Evolutionary conservation across 306 rosid species (phyloP).

Genomic region (Glycine latifolia): DNA sequence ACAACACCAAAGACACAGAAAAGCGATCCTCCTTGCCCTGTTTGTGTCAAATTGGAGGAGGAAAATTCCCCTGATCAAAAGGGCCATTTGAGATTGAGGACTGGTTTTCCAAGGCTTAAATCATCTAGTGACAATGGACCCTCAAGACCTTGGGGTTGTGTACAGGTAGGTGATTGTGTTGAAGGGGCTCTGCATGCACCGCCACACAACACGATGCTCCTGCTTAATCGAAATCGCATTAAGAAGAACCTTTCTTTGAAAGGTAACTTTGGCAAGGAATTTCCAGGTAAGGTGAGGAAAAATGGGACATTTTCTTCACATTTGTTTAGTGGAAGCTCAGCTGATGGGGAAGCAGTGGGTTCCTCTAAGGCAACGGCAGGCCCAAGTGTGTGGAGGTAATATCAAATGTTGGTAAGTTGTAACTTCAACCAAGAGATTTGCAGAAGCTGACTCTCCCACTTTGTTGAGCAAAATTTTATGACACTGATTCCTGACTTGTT

Average conservation of each 20-base stretch:
- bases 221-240: constrained; percentile 69
- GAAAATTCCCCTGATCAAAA: constrained; percentile 63
- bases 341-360: constrained; percentile 61
- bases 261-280: constrained; percentile 40
- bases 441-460: constrained; percentile 45
- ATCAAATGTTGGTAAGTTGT: constrained; percentile 17
- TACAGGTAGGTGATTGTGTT: constrained; percentile 75
- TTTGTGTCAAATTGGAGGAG: constrained; percentile 65
- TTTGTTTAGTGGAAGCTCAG: constrained; percentile 57
- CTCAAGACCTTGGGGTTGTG: constrained; percentile 78
- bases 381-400: constrained; percentile 58
- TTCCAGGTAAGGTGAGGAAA: constrained; percentile 71
- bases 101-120: constrained; percentile 59
- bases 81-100: constrained; percentile 55
- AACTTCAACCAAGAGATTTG: constrained; percentile 15
- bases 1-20: constrained; percentile 69
- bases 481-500: constrained; percentile 44
- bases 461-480: constrained; percentile 31
- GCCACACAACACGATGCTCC: constrained; percentile 62
- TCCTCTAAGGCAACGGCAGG: constrained; percentile 64
- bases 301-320: constrained; percentile 60
- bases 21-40: constrained; percentile 83
- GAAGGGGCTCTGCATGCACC: constrained; percentile 79
- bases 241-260: constrained; percentile 73
- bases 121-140: constrained; percentile 65